phyloP scores from a whole-genome alignment of 2,329 filamentous ascomycete genomes.

The Hypocrella siamensis region DNA sequence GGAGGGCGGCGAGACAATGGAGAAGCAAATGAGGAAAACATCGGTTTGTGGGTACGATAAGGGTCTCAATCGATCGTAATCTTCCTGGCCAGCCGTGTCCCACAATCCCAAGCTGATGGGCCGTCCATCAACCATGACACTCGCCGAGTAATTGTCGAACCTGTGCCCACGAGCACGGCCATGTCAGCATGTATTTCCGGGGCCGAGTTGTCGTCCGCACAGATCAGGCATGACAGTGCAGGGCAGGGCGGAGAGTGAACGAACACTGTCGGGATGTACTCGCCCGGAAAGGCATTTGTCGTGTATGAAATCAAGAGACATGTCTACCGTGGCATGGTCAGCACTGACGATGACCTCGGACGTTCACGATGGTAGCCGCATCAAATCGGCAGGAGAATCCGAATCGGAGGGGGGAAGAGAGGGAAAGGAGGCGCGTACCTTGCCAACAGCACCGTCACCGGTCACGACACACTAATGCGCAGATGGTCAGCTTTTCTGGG shows the following conservation, averaged over 20 bases:
- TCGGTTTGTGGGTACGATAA: slow-evolving; percentile 97
- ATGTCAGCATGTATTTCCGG: not conserved
- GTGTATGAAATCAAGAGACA: slow-evolving; percentile 99
- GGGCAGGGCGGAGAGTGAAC: slow-evolving; percentile 17
- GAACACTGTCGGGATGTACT: slow-evolving; percentile 98
- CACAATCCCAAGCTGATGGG: slow-evolving; percentile 92
- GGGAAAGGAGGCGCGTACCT: slow-evolving; percentile 24
- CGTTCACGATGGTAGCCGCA: too few relatives aligned
- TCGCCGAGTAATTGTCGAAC: slow-evolving; percentile 98
- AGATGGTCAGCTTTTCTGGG: slow-evolving; percentile 13
- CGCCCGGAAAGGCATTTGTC: slow-evolving; percentile 98
- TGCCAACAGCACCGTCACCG: slow-evolving; percentile 97
- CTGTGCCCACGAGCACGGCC: slow-evolving; percentile 25
- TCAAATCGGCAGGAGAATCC: not conserved
- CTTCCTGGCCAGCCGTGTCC: slow-evolving; percentile 98
- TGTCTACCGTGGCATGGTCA: too few relatives aligned
- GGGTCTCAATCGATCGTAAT: slow-evolving; percentile 89
- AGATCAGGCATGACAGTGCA: not conserved
- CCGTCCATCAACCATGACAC: slow-evolving; percentile 97
- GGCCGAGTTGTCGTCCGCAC: too few relatives aligned
- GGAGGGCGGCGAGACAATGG: slow-evolving; percentile 90
- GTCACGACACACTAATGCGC: slow-evolving; percentile 86
- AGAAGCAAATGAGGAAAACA: slow-evolving; percentile 97
- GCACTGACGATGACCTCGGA: too few relatives aligned
- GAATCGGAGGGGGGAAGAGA: slow-evolving; percentile 1